Conservation (phyloP, 2,329 filamentous ascomycete species). For the Lasiodiplodia gonubiensis region DNA sequence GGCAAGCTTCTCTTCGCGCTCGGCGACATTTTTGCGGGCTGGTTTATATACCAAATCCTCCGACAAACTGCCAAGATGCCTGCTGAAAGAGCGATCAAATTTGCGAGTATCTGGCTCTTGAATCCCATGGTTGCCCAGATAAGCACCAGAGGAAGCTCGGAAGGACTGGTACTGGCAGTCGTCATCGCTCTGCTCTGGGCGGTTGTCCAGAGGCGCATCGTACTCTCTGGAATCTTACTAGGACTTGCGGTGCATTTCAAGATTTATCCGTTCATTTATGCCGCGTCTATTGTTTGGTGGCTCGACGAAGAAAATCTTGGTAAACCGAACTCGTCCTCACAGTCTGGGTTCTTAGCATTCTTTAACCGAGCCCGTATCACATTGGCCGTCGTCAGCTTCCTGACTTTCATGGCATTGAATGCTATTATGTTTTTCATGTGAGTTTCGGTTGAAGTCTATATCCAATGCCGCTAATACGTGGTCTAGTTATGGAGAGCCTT, state of each 20-base stretch:
- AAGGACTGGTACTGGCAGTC: conserved; percentile 85
- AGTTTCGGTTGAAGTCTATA: conserved; percentile 39
- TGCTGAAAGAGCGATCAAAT: conserved; percentile 66
- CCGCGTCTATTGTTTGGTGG: conserved; percentile 79
- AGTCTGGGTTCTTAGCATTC: conserved; percentile 34
- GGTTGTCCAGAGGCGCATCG: conserved; percentile 66
- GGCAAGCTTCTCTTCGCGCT: conserved; percentile 87
- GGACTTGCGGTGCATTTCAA: conserved; percentile 94
- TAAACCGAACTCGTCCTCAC: background rate
- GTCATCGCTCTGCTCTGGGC: conserved; percentile 86
- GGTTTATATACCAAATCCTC: conserved; percentile 69
- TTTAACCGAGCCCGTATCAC: conserved; percentile 55
- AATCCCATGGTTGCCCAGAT: conserved; percentile 99
- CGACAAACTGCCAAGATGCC: conserved; percentile 43
- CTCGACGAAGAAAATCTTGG: conserved; percentile 62
- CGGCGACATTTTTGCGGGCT: conserved; percentile 84
- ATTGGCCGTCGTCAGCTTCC: conserved; percentile 68
- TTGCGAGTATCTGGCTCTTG: conserved; percentile 87
- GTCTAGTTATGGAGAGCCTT: conserved; percentile 74
- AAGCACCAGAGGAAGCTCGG: conserved; percentile 91
- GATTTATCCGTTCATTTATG: conserved; percentile 98
- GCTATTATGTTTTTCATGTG: conserved; percentile 76
- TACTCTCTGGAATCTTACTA: conserved; percentile 74
- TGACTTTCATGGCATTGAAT: conserved; percentile 77
- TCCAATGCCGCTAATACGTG: conserved; percentile 5